A percentile compares a stretch with the other conserved stretches of the same genome.
Conservation (phyloP, 2,329 filamentous ascomycete genomes). For the Phialemoniopsis sp. region DNA sequence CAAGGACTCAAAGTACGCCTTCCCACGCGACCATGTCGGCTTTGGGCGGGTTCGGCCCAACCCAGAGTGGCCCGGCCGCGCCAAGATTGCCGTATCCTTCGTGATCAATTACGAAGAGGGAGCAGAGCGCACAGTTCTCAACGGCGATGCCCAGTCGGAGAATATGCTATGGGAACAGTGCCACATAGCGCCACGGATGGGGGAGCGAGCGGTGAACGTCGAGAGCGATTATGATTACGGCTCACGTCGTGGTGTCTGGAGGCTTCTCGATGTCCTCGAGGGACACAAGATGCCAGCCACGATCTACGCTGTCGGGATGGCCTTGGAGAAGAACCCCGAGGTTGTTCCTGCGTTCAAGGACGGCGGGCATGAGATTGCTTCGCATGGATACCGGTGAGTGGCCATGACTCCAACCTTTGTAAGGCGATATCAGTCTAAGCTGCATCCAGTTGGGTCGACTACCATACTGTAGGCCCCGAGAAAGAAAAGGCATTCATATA, state of each 20-base stretch:
- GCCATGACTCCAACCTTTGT: no score
- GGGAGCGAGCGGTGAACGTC: conserved; percentile 7
- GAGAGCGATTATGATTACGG: conserved; percentile 15
- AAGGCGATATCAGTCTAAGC: no score
- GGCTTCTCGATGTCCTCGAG: conserved; percentile 9
- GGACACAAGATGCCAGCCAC: conserved; percentile 6
- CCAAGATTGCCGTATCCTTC: conserved; percentile 29
- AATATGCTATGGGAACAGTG: conserved; percentile 9
- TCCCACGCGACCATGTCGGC: conserved; percentile 13
- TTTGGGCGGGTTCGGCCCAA: conserved; percentile 9
- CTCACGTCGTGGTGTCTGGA: conserved; percentile 11
- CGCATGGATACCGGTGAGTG: no score
- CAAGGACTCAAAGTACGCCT: conserved; percentile 11
- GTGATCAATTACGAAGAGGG: conserved; percentile 31
- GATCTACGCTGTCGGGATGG: conserved; percentile 7
- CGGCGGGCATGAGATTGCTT: conserved; percentile 11
- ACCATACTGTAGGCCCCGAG: conserved; percentile 6
- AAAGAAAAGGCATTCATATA: conserved; percentile 7
- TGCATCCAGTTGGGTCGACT: conserved; percentile 10
- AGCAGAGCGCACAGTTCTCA: conserved; percentile 22
- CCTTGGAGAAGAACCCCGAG: conserved; percentile 9
- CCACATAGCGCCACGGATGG: conserved; percentile 5
- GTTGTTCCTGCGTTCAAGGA: conserved; percentile 7
- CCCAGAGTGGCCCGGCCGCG: conserved; percentile 26
- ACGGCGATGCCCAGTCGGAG: conserved; percentile 22